Conservation (phyloP, 2,329 filamentous ascomycete genomes). For the Lachnellula hyalina region DNA sequence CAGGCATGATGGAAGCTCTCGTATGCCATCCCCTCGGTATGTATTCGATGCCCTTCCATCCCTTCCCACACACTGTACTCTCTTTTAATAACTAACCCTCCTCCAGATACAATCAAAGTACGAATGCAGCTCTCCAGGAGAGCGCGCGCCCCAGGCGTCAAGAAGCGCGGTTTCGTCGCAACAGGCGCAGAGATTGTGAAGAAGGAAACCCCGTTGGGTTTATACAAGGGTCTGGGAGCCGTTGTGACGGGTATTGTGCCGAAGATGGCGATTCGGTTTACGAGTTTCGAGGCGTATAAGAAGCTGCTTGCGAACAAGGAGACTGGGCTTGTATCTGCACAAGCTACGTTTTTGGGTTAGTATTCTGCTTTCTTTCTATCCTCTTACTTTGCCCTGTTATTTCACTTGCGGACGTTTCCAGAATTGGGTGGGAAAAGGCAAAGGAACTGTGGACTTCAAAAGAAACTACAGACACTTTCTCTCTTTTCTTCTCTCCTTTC, state of each 20-base stretch:
- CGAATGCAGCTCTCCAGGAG: constrained; percentile 96
- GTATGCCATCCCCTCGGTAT: constrained; percentile 88
- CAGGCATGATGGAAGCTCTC: constrained; percentile 99
- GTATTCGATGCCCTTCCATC: constrained; percentile 18
- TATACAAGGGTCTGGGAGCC: constrained; percentile 98
- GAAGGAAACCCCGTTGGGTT: constrained; percentile 82
- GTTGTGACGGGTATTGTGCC: constrained; percentile 94
- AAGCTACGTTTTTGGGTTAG: constrained; percentile 66
- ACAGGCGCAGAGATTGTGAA: constrained; percentile 84
- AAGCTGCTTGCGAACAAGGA: constrained; percentile 65
- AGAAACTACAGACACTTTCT: no score
- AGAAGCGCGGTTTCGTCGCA: constrained; percentile 78
- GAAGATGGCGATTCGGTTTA: constrained; percentile 99
- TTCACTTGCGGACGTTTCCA: no score
- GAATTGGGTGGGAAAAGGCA: no score
- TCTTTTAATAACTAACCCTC: neutral
- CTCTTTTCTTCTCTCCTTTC: no score
- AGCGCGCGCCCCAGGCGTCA: constrained; percentile 72
- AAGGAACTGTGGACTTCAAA: no score
- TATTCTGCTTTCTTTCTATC: constrained; percentile 35
- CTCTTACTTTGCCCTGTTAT: neutral
- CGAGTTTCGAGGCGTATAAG: constrained; percentile 95
- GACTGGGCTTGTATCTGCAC: constrained; percentile 63
- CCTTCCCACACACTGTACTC: neutral
- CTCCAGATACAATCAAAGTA: constrained; percentile 88